Base-by-base conservation (phyloP, 2,329 filamentous ascomycete species). In the Plectosphaerella plurivora region DNA sequence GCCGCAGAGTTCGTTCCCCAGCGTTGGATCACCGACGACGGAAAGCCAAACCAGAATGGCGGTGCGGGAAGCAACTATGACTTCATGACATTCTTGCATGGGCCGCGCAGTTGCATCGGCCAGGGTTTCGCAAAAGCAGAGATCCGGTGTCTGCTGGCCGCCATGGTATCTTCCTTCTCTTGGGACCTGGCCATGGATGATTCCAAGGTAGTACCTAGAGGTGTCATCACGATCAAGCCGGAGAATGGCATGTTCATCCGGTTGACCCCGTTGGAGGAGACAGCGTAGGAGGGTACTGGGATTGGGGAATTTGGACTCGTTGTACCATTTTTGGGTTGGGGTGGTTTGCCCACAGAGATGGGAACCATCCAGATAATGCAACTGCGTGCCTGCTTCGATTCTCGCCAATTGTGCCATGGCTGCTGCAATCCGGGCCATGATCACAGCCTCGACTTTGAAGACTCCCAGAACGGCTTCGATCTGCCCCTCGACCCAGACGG, bases 81-180 rank as follows among this genome's bases (percentile, higher is more conserved):
- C 2, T 86, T 88, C 61, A 65, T 93, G 69, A 93, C 89, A 0
- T 96, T 96, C 70, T 68, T 96, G 54, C 90, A 96, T 65, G 92
- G 92, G 0, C 91, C 91, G 2, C 75, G 91, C 50, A 88, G 86
- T 63, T 96, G 92, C 65, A 96, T 96, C 59, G 92, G 91, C 0
- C 81, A 86, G 63, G 75, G 76, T 0, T 92, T 92, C 64, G 85
- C 89, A 0, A 84, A 82, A 61, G 81, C 85, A 0, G 89, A 93
- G 70, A 83, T 92, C 67, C 83, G 86, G 10, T 90, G 86, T 64
- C 65, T 93, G 53, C 63, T 94, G 12, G 88, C 88, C 12, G 78
- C 78, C 1, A 76, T 86, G 69, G 78, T 89, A 1, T 83, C 82
- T 1, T 74, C 75, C 14, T 91, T 89, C 64, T 75, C 82, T 52